A percentile compares a stretch with the other conserved stretches of the same genome.
Evolutionary conservation across 2,329 filamentous ascomycete species (phyloP).

Genomic region (Aspergillus pseudoviridinutans): DNA sequence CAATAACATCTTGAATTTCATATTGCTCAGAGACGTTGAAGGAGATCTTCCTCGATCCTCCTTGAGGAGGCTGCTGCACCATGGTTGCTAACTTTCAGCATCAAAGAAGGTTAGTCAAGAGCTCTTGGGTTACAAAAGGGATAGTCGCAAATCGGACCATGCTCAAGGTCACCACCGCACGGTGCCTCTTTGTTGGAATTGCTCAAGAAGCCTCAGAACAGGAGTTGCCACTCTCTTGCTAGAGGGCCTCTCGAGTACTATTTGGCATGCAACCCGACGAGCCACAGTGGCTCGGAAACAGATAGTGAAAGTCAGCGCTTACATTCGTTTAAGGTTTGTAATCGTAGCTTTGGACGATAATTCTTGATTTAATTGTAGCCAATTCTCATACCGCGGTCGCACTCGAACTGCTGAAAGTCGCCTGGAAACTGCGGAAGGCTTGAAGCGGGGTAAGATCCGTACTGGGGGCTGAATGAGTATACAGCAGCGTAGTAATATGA

Average conservation of each 20-base stretch:
- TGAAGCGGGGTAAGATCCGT: slow-evolving; percentile 16
- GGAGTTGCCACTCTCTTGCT: not conserved
- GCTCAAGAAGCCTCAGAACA: not conserved
- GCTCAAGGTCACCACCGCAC: not conserved
- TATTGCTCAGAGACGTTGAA: slow-evolving; percentile 99
- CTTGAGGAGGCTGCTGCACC: slow-evolving; percentile 47
- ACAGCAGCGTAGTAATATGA: not conserved
- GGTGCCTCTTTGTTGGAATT: not conserved
- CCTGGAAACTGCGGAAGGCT: slow-evolving; percentile 5
- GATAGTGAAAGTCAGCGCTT: slow-evolving; percentile 5
- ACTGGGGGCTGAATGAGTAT: not conserved
- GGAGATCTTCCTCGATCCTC: slow-evolving; percentile 82
- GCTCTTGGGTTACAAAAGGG: not conserved
- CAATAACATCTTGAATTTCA: slow-evolving; percentile 98
- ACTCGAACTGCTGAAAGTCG: slow-evolving; percentile 1
- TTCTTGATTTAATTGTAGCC: not conserved
- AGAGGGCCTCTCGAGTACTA: not conserved
- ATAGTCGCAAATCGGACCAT: not conserved
- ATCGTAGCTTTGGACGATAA: not conserved
- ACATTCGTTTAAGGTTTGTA: not conserved
- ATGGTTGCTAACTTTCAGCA: slow-evolving; percentile 22
- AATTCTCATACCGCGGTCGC: slow-evolving; percentile 4
- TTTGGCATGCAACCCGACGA: slow-evolving; percentile 2
- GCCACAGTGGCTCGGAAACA: slow-evolving; percentile 12
- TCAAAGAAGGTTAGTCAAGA: slow-evolving; percentile 10